Percentiles rank a stretch among this genome's conserved stretches.
phyloP scores from a whole-genome alignment of 108 stramenopile genomes.

The Nannochloropsis oceanica region DNA sequence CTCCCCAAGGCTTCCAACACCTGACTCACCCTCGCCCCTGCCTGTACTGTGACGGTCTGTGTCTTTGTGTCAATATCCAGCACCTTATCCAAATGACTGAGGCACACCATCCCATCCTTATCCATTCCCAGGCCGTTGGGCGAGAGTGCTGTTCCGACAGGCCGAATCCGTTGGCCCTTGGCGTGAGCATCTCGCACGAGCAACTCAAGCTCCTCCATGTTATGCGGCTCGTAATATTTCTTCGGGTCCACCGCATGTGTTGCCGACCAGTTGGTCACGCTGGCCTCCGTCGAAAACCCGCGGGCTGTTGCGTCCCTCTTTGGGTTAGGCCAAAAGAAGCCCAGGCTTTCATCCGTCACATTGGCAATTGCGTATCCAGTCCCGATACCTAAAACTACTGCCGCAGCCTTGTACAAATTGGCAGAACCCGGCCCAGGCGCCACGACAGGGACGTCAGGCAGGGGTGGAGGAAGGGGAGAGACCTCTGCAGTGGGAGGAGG shows the following conservation, averaged over 20 bases:
- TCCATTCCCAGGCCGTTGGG: constrained; percentile 83
- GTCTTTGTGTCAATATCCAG: constrained; percentile 52
- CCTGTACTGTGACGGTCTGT: constrained; percentile 74
- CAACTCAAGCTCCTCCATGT: constrained; percentile 6
- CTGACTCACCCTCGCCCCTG: constrained; percentile 71
- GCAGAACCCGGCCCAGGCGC: not conserved
- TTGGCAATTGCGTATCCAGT: not conserved
- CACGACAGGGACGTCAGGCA: not conserved
- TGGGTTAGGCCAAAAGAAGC: not conserved
- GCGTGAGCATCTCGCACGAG: constrained; percentile 17
- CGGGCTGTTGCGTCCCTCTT: not conserved
- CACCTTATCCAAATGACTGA: constrained; percentile 67
- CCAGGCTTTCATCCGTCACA: not conserved
- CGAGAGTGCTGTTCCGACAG: constrained; percentile 79
- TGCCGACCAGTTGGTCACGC: constrained; percentile 20
- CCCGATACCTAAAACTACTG: not conserved
- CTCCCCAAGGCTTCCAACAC: constrained; percentile 37
- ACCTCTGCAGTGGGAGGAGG: not conserved
- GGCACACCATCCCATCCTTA: constrained; percentile 49
- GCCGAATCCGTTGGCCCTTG: constrained; percentile 47
- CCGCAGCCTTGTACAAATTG: not conserved
- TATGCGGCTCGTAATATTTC: constrained; percentile 13
- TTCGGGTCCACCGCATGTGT: constrained; percentile 19
- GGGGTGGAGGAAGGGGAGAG: not conserved
- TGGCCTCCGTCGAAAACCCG: not conserved